Base-by-base conservation (phyloP, 805 yeast species). In the Starmerella roubikii region DNA sequence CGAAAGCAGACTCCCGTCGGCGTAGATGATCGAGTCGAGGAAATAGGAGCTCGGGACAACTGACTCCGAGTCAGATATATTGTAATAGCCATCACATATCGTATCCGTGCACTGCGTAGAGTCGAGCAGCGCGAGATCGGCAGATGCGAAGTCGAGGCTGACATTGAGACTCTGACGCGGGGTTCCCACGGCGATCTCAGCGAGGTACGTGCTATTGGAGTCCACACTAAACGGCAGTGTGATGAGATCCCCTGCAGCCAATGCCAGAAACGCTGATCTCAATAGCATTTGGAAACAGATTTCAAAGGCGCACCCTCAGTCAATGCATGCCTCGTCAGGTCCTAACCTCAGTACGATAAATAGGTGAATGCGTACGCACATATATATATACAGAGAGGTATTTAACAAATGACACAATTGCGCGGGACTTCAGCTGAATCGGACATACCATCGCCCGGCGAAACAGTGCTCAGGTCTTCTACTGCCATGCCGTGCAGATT, bases 111-210 rank as follows among this genome's bases (percentile, higher is more conserved):
- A 22, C 10, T 7, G 24, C 19, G 25, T 8, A 8, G 6, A 7
- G 16, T 22, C 27, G 11, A 40, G 15, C 11, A 37, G 7, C n/a
- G 25, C 5, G 9, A 46, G 27, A 16, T 46, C 48, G 16, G 49
- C 47, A 5, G 48, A 34, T 12, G 40, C 49, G 28, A 36, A 46
- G 31, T 46, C 49, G 3, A 44, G 35, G 24, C 19, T 17, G 10
- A 37, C 47, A 9, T 39, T 19, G 11, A 40, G 27, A 23, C 20
- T 29, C 26, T 43, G 47, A 19, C 41, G 41, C 10, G 49, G 49
- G 3, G 44, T 40, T 13, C 49, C 49, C 1, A 46, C 19, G 2
- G 16, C 12, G 6, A 44, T 28, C 27, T 37, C 33, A 38, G 37
- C 30, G 13, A 12, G 13, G 22, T 34, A 44, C 10, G 39, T 20